Conservation (phyloP, 2,329 filamentous ascomycete species). For the Colletotrichum graminicola region DNA sequence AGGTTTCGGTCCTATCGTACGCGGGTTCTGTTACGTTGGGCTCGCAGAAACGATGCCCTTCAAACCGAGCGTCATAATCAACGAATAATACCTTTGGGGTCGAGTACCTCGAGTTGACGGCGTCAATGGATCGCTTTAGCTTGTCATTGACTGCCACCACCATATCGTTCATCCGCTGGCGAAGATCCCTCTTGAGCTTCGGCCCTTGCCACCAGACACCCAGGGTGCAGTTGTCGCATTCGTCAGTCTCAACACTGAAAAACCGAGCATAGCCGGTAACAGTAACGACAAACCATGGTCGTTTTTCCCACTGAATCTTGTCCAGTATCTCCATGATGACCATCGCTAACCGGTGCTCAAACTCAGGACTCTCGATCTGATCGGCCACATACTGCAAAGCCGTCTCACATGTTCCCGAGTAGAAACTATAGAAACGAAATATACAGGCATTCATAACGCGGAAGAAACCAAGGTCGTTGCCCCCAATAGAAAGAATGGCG, state of each 20-base stretch:
- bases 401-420: conserved; percentile 59
- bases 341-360: conserved; percentile 55
- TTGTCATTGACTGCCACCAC: conserved; percentile 58
- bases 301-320: conserved; percentile 58
- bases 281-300: conserved; percentile 57
- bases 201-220: conserved; percentile 61
- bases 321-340: conserved; percentile 59
- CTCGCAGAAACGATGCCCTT: conserved; percentile 61
- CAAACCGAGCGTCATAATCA: conserved; percentile 58
- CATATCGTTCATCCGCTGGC: conserved; percentile 59
- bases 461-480: conserved; percentile 64
- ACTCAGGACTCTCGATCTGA: conserved; percentile 51
- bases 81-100: conserved; percentile 57
- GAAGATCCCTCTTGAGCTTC: conserved; percentile 55
- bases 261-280: conserved; percentile 63
- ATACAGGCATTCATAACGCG: conserved; percentile 64
- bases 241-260: conserved; percentile 59
- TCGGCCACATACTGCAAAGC: conserved; percentile 53
- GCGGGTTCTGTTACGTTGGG: conserved; percentile 57
- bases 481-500: conserved; percentile 61
- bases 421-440: conserved; percentile 63
- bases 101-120: conserved; percentile 54
- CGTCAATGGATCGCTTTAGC: conserved; percentile 51
- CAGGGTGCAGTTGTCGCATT: conserved; percentile 59
- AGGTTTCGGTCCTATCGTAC: conserved; percentile 57